These are phyloP conservation scores for Citrus cavaleriei DNA, from an alignment of 345 rosid genomes.

Conservation along the genomic window DNA sequence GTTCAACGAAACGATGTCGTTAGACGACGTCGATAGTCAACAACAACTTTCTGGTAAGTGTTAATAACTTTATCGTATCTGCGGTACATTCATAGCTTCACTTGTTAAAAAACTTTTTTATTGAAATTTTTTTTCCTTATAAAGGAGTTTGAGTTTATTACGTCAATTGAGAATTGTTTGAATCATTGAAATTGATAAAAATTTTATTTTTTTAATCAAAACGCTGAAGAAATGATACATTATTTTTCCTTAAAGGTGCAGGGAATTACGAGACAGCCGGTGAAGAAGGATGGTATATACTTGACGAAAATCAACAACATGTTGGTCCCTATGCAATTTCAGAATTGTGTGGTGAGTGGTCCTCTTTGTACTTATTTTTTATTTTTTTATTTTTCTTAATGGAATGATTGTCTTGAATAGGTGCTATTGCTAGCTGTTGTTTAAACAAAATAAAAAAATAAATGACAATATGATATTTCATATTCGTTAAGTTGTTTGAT, in stretches of 20 bases:
- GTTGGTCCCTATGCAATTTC: slow-evolving; percentile 71
- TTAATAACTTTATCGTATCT: background rate
- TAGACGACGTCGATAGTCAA: background rate
- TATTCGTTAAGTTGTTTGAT: background rate
- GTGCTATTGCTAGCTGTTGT: slow-evolving; percentile 3
- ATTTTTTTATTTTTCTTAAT: background rate
- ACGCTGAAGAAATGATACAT: background rate
- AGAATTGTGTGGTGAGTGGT: slow-evolving; percentile 71
- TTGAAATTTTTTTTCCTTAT: background rate
- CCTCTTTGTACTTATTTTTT: background rate
- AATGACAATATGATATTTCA: background rate
- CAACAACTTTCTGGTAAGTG: background rate
- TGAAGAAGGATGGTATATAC: slow-evolving; percentile 74
- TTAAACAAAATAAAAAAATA: background rate
- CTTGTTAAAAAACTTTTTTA: background rate
- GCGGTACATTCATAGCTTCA: background rate
- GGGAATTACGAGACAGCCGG: slow-evolving; percentile 13
- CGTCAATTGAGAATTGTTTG: background rate
- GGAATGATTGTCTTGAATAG: slow-evolving; percentile 18
- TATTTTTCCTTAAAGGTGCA: slow-evolving; percentile 6
- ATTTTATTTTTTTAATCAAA: background rate
- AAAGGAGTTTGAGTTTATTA: background rate
- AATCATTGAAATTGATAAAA: background rate
- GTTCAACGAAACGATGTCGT: slow-evolving; percentile 1
- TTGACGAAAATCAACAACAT: slow-evolving; percentile 61